Evolutionary conservation across 805 yeast species (phyloP), one percentile per base, ranked within the genome.

Genomic region (Candida quercuum): DNA sequence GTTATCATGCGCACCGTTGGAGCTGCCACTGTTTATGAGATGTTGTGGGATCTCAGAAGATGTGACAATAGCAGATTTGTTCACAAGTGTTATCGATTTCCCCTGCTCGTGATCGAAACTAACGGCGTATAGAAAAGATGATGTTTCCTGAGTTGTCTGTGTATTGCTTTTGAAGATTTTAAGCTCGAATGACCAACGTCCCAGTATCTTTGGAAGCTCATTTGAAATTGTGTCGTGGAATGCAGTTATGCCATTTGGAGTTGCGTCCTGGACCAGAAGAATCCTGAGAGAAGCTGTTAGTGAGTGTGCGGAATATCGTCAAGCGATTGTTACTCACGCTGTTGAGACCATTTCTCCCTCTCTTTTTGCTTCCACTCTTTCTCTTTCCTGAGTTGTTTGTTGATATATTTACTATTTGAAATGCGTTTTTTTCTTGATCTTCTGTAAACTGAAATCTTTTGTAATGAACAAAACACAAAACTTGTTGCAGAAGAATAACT

Each of bases 141-240:
- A 32, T 12, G 71, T 68, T 15, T 18, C 16, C 5, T 36, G 26
- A 12, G 26, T n/a, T 4, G 43, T 64, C 58, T 15, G 75, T 57
- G 66, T 59, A 41, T 82, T 85, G 48, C 78, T 80, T 25, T 84
- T 60, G 56, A 78, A 84, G 26, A 86, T 74, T 49, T 74, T 79
- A 46, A 83, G 69, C 36, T 74, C 84, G 48, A 83, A 78, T 29
- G 64, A 66, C 94, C 94, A 85, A 32, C 77, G 69, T 2, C 77
- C 87, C 21, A 72, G 61, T 3, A 70, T 51, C 14, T 71, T 65
- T 2, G 93, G 89, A 13, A 81, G 66, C 43, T 78, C 79, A 48
- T 81, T 81, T 4, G 82, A 72, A 13, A 86, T 69, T 39, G 73
- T 71, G 56, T 86, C 94, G 53, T 83, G 88, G 49, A 83, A 74